phyloP scores from a whole-genome alignment of 305 asterid genomes.

The Fraxinus baroniana region DNA sequence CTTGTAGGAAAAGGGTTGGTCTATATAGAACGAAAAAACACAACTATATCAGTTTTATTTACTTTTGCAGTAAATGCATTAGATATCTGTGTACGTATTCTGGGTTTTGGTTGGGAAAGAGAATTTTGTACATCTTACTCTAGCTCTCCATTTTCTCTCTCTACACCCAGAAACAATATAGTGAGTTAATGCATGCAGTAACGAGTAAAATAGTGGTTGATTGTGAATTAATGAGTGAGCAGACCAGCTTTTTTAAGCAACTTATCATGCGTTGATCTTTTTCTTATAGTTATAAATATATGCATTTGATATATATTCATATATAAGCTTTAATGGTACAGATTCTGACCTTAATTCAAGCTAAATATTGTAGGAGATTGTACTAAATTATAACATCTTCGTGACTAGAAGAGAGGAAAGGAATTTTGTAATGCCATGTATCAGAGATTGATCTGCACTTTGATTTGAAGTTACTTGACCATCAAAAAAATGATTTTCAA shows the following conservation, averaged over 20 bases:
- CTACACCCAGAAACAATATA: neutral
- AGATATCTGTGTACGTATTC: neutral
- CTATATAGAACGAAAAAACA: slow-evolving; percentile 23
- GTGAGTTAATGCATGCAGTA: neutral
- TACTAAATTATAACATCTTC: too few relatives aligned
- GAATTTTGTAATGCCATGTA: too few relatives aligned
- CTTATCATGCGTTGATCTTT: neutral
- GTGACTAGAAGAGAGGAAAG: too few relatives aligned
- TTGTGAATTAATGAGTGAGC: neutral
- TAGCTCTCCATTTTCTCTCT: neutral
- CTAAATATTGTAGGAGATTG: too few relatives aligned
- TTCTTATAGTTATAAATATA: neutral
- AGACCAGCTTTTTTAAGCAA: neutral
- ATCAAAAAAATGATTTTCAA: neutral
- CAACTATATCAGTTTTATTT: neutral
- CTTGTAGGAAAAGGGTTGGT: neutral
- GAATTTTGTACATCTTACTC: neutral
- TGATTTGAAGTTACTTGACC: too few relatives aligned
- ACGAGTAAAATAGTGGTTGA: slow-evolving; percentile 11
- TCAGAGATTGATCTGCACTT: too few relatives aligned
- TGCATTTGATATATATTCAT: neutral
- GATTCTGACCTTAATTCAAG: too few relatives aligned
- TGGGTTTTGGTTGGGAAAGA: neutral
- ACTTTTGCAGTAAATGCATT: slow-evolving; percentile 18
- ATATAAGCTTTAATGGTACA: too few relatives aligned